Evolutionary conservation across 106 monocot genomes (phyloP), one percentile per base, ranked within the genome.

Genomic region (Dioscorea alata): DNA sequence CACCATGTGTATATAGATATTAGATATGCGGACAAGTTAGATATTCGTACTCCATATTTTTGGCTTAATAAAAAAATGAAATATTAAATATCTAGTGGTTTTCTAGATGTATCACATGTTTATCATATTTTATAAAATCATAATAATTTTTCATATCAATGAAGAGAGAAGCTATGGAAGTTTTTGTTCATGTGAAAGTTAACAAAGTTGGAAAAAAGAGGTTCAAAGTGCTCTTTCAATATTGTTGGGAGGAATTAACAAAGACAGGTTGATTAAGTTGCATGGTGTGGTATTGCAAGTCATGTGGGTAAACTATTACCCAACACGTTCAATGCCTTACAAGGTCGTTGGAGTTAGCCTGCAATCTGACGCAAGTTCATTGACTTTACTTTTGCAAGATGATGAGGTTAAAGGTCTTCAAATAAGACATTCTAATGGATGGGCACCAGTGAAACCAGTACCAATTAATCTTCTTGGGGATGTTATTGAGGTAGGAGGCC

Each of bases 241-340:
- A 57, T 8, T 48, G 20, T 35, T 76, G 67, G 62, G 63, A 23
- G 62, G 63, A 23, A 72, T 60, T 50, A 16, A 67, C 2, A 78
- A 56, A 53, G 42, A 78, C 62, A 33, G 12, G n/a, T 60, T 78
- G 0, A 25, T 68, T 14, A 17, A 35, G 53, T 16, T 57, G 7
- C 72, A 72, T 68, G 53, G 62, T 14, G 53, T 23, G 14, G 15
- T 54, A n/a, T 67, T 23, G 19, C 76, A 64, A 57, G 69, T 15
- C 9, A 54, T 64, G 64, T 21, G 64, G 9, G 57, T 76, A 70
- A 76, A 76, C 48, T 76, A 70, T n/a, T 76, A 76, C 33, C 76
- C 76, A 57, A 21, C 22, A 17, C 70, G 76, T 28, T 35, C 42
- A 24, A 58, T 20, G 16, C 70, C 76, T n/a, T 42, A 76, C 25